These are phyloP conservation scores for Friedmanniomyces simplex DNA, from an alignment of 495 filamentous ascomycete species.

Conservation along the genomic window DNA sequence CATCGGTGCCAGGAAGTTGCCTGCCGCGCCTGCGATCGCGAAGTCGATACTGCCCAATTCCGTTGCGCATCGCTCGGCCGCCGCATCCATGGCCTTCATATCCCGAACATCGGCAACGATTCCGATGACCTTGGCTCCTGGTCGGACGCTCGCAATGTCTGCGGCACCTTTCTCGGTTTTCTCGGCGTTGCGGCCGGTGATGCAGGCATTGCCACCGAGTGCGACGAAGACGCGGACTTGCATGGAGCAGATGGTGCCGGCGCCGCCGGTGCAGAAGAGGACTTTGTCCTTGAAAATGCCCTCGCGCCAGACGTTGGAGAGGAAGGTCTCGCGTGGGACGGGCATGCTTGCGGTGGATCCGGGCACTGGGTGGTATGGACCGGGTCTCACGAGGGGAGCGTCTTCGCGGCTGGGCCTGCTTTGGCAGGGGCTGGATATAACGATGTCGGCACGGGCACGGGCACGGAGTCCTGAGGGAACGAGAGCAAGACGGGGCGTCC, in stretches of 20 bases:
- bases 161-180: constrained; percentile 73
- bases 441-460: too few species aligned
- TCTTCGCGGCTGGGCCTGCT: too few species aligned
- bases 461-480: too few species aligned
- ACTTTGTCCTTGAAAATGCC: constrained; percentile 84
- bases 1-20: constrained; percentile 91
- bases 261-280: constrained; percentile 90
- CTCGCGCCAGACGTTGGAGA: constrained; percentile 75
- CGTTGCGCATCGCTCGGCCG: constrained; percentile 64
- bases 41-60: constrained; percentile 85
- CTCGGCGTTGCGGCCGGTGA: constrained; percentile 80
- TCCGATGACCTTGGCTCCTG: constrained; percentile 72
- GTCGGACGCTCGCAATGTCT: constrained; percentile 67
- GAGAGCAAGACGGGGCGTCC: too few species aligned
- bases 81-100: constrained; percentile 54
- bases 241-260: constrained; percentile 84
- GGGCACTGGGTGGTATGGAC: neutral
- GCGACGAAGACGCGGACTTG: constrained; percentile 86
- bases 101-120: constrained; percentile 77
- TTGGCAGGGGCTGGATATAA: too few species aligned
- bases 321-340: constrained; percentile 57
- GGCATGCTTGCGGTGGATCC: constrained; percentile 42
- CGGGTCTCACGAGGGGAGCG: too few species aligned
- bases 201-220: constrained; percentile 86
- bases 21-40: constrained; percentile 92